These are phyloP conservation scores for Komagataella kurtzmanii DNA, from an alignment of 805 yeast genomes.

Conservation along the genomic window DNA sequence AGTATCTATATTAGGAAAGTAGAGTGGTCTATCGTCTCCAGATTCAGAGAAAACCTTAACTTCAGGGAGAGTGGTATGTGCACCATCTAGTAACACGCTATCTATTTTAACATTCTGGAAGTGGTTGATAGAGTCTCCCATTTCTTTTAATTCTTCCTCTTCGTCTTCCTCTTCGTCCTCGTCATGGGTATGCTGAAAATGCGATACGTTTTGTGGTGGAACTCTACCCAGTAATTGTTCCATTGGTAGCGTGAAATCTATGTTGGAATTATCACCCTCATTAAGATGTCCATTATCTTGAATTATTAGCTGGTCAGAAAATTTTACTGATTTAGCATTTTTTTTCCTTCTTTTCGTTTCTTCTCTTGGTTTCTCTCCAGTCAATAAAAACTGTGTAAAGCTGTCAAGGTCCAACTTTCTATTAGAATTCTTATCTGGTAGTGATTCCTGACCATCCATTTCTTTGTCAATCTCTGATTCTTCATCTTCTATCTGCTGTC, in stretches of 20 bases:
- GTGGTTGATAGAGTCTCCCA: conserved; percentile 61
- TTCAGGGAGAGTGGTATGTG: conserved; percentile 37
- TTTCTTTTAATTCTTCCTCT: conserved; percentile 56
- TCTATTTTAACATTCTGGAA: conserved; percentile 73
- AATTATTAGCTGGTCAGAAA: conserved; percentile 48
- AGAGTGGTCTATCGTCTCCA: neutral
- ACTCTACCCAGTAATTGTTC: conserved; percentile 47
- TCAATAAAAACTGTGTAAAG: conserved; percentile 70
- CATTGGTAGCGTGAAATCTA: conserved; percentile 66
- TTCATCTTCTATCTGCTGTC: conserved; percentile 33
- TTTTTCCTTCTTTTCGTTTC: conserved; percentile 22
- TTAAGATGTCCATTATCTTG: conserved; percentile 19
- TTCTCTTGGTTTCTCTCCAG: conserved; percentile 60
- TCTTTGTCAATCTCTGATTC: conserved; percentile 20
- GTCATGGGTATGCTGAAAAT: conserved; percentile 8
- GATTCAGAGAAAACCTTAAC: conserved; percentile 2
- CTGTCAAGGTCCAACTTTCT: conserved; percentile 65
- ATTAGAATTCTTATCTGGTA: conserved; percentile 4
- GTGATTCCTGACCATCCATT: conserved; percentile 6
- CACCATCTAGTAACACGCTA: conserved; percentile 61
- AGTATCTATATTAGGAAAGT: neutral
- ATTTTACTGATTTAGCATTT: conserved; percentile 50
- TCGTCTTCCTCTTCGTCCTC: conserved; percentile 39
- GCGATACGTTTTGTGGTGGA: conserved; percentile 11
- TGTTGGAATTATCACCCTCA: conserved; percentile 6